Evolutionary conservation across 202 grass and related monocot genomes (phyloP), one percentile per base, ranked within the genome.

Genomic region (Setaria italica): DNA sequence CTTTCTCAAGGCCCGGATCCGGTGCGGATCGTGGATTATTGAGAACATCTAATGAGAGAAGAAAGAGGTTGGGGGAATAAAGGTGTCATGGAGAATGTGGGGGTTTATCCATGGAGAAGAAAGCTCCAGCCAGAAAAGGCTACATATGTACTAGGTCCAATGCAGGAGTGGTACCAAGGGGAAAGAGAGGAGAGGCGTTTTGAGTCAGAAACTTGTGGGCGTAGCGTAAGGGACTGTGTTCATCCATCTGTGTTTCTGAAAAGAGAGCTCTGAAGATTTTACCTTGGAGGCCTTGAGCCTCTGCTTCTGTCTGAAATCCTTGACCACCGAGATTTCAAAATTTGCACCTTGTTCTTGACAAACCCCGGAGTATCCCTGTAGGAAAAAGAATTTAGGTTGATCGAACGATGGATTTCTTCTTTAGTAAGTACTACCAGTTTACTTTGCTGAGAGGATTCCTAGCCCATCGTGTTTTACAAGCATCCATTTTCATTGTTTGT

Each of bases 211-310:
- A 39, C 29, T 56, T 19, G 19, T 68, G 4, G 34, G 48, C 21
- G 39, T 35, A 35, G 34, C 34, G 34, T 41, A 35, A 34, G 6
- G 2, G 35, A 17, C 70, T 68, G 11, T 64, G 11, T 19, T 66
- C 67, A 29, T 17, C 29, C 47, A 78, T 79, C 60, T 9, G 16
- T 35, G 66, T 67, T 72, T 48, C 25, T 37, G 5, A 68, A 67
- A 64, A 41, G 4, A 78, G 45, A 84, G 54, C 41, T 65, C 80
- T 79, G 45, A 65, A 56, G 57, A 39, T 48, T 39, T 66, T 57
- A 49, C 35, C 58, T 55, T 53, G 32, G 54, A 34, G 51, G 13
- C 7, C 72, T 79, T 45, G 56, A 1, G 49, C 42, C 8, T 46
- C 5, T 54, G 10, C 4, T 21, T 47, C 8, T 21, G 34, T 45